Conservation (phyloP, 2,329 filamentous ascomycete species). For the Monosporascus sp. region DNA sequence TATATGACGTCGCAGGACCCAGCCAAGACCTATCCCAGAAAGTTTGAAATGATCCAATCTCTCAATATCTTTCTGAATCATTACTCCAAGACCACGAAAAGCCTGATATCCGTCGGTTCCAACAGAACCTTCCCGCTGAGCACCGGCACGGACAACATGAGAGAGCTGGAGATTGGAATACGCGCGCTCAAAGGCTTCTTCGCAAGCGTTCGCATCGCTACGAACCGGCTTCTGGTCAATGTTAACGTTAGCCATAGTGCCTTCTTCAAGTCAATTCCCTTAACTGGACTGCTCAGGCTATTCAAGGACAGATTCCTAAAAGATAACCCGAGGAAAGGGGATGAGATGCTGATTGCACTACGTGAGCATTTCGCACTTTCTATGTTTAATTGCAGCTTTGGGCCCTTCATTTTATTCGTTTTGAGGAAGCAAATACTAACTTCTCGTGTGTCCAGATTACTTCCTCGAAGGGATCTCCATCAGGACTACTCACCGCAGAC, state of each 20-base stretch:
- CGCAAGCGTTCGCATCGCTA: constrained; percentile 29
- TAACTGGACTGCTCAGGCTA: constrained; percentile 14
- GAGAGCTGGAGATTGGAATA: constrained; percentile 22
- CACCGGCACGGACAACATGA: background rate
- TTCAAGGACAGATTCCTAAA: background rate
- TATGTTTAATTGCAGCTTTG: too few relatives aligned
- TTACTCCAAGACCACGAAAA: constrained; percentile 20
- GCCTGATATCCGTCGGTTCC: constrained; percentile 23
- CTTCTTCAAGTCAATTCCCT: constrained; percentile 25
- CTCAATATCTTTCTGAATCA: constrained; percentile 26
- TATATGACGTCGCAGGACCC: constrained; percentile 22
- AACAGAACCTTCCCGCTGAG: constrained; percentile 22
- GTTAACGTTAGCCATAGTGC: constrained; percentile 30
- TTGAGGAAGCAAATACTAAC: too few relatives aligned
- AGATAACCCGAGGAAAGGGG: background rate
- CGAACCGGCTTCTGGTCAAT: constrained; percentile 29
- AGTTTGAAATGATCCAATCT: constrained; percentile 16
- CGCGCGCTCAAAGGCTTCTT: constrained; percentile 28
- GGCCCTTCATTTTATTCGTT: too few relatives aligned
- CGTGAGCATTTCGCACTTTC: background rate
- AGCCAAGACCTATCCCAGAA: constrained; percentile 12
- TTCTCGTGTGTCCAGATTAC: background rate
- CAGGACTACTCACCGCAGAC: background rate
- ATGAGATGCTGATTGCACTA: background rate
- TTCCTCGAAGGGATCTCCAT: background rate